Conservation (phyloP, 805 yeast genomes). For the Starmerella apis region DNA sequence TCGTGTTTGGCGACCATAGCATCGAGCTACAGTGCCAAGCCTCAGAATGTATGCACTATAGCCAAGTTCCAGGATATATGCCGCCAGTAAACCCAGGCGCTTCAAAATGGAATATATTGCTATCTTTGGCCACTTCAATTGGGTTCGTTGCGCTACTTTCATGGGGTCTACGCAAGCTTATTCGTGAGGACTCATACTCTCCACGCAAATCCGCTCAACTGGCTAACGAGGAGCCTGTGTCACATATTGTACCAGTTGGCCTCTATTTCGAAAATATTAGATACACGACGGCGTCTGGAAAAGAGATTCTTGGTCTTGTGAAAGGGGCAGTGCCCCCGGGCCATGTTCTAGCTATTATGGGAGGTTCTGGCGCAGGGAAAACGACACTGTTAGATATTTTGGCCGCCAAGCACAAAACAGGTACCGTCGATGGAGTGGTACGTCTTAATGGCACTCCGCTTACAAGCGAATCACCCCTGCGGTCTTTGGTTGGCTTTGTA, state of each 20-base stretch:
- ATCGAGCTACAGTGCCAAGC: conserved; percentile 72
- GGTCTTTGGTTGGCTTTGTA: conserved; percentile 77
- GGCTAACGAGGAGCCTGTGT: conserved; percentile 20
- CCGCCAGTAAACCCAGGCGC: conserved; percentile 42
- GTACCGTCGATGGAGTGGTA: conserved; percentile 54
- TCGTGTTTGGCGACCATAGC: conserved; percentile 90
- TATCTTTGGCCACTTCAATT: conserved; percentile 25
- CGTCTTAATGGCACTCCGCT: conserved; percentile 55
- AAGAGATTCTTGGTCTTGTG: conserved; percentile 48
- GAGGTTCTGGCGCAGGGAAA: conserved; percentile 98
- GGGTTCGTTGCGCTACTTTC: conserved; percentile 17
- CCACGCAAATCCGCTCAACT: conserved; percentile 8
- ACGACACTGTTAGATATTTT: conserved; percentile 85
- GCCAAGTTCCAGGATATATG: conserved; percentile 85
- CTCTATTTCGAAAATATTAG: conserved; percentile 65
- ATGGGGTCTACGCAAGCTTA: conserved; percentile 1
- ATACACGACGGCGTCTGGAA: conserved; percentile 44
- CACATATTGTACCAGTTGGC: conserved; percentile 42
- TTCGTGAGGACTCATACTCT: background rate
- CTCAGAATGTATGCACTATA: conserved; percentile 85
- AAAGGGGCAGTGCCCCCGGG: conserved; percentile 78
- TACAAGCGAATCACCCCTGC: conserved; percentile 24
- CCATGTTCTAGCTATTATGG: conserved; percentile 90
- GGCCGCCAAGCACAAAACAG: conserved; percentile 79
- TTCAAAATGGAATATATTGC: conserved; percentile 20